These are phyloP conservation scores for Sphaerobolus stellatus DNA, from an alignment of 1,284 basidiomycete genomes.

Conservation along the genomic window DNA sequence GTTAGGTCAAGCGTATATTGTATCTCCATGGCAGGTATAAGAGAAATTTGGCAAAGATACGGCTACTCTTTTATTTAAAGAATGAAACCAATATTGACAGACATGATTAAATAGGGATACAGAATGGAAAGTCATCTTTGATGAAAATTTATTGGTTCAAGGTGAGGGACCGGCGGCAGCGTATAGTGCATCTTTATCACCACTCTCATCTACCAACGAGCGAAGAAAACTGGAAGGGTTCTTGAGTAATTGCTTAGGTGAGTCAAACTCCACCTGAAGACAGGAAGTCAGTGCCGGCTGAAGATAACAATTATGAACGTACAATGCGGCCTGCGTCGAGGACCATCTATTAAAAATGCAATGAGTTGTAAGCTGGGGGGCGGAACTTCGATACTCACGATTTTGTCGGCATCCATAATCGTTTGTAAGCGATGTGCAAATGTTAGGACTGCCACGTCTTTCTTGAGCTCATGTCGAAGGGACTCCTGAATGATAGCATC, in stretches of 20 bases:
- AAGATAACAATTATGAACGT: conserved; percentile 11
- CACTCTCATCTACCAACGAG: conserved; percentile 37
- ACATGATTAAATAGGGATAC: too few species aligned
- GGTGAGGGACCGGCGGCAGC: conserved; percentile 18
- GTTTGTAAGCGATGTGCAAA: conserved; percentile 72
- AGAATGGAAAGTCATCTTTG: too few species aligned
- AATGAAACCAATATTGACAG: too few species aligned
- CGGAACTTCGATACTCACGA: conserved; percentile 22
- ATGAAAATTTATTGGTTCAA: too few species aligned
- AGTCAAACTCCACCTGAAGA: conserved; percentile 41
- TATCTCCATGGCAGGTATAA: too few species aligned
- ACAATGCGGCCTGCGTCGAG: conserved; percentile 38
- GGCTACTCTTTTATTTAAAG: too few species aligned
- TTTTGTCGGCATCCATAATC: conserved; percentile 36
- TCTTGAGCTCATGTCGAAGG: conserved; percentile 52
- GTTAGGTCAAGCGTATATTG: too few species aligned
- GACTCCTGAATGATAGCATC: conserved; percentile 29
- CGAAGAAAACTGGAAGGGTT: conserved; percentile 45
- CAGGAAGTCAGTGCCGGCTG: not conserved
- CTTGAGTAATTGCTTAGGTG: conserved; percentile 49
- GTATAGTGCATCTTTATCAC: not conserved
- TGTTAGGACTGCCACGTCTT: conserved; percentile 62
- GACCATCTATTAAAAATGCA: conserved; percentile 26
- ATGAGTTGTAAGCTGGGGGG: not conserved
- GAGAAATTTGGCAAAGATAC: too few species aligned